Base-by-base conservation (phyloP, 2,329 filamentous ascomycete species). In the Cercospora citrullina region DNA sequence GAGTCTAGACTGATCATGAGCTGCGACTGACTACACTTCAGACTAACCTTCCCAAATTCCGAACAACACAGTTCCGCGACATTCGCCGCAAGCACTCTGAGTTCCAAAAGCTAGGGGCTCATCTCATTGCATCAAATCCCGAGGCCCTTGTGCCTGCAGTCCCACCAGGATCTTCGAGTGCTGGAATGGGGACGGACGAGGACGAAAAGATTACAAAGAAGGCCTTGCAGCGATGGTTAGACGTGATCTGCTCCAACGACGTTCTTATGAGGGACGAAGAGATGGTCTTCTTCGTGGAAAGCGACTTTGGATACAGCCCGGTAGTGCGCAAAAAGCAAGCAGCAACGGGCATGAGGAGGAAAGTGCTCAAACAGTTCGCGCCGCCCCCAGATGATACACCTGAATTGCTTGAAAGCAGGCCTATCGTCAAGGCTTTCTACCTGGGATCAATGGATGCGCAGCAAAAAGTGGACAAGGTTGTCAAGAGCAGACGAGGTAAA, bases 11-110 rank as follows among this genome's bases (percentile, higher is more conserved):
- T 9, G 16, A 16, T 48, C 12, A 26, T 14, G 30, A 21, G 23
- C 62, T 61, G 36, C 61, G 51, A n/a, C 51, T 67, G 53, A 58
- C n/a, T 28, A n/a, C 59, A 61, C 23, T 60, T n/a, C 51, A 99
- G 95, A 99, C 95, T 72, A 99, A 99, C 81, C 90, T 99, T n/a
- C 94, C 94, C 63, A 94, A 94, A 74, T 99, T 97, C 81, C 89
- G 95, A 75, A 99, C 95, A 0, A 99, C 95, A 5, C 95, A 99
- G 80, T 99, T 97, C 82, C 93, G 95, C 77, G 95, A 99, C 80
- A 93, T 99, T 72, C 91, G 95, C 74, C 92, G 95, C 69, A 90
- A 96, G 69, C 95, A 99, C 81, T 93, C 92, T 59, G 95, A 99
- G 78, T 99, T 99, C 76, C 86, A 92, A 72, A 99, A 98, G 81